These are phyloP conservation scores for Plectosphaerella plurivora DNA, from an alignment of 2,329 filamentous ascomycete species.

Conservation along the genomic window DNA sequence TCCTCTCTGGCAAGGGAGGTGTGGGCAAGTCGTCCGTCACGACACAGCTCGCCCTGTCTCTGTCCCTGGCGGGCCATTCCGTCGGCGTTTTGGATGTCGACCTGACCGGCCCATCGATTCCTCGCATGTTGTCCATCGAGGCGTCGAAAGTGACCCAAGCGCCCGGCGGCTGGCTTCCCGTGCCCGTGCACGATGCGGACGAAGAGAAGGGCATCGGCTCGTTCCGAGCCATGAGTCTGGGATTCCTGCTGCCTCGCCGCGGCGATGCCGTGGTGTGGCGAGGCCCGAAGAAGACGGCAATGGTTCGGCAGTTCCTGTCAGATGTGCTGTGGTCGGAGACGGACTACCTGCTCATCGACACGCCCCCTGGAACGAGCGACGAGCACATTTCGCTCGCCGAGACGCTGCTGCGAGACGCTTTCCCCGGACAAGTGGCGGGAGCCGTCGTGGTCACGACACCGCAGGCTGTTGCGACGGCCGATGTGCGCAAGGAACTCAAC, in stretches of 20 bases:
- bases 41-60: conserved; percentile 86
- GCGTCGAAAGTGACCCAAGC: conserved; percentile 85
- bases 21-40: conserved; percentile 98
- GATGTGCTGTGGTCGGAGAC: conserved; percentile 84
- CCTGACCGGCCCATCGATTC: conserved; percentile 92
- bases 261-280: conserved; percentile 96
- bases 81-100: conserved; percentile 96
- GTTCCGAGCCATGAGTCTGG: conserved; percentile 84
- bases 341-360: conserved; percentile 94
- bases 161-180: conserved; percentile 87
- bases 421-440: conserved; percentile 68
- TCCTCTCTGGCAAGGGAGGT: conserved; percentile 94
- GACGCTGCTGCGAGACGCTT: conserved; percentile 64
- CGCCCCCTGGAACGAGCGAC: conserved; percentile 91
- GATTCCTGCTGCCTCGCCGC: conserved; percentile 78
- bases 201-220: conserved; percentile 50
- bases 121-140: conserved; percentile 89
- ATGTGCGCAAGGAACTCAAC: conserved; percentile 92
- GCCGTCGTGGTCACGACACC: conserved; percentile 95
- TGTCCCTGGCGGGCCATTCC: conserved; percentile 78
- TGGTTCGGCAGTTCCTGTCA: conserved; percentile 93
- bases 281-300: conserved; percentile 97
- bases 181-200: conserved; percentile 68
- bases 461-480: conserved; percentile 87
- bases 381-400: conserved; percentile 96